phyloP scores from a whole-genome alignment of 2,329 filamentous ascomycete species.

The Zymoseptoria crescenta region DNA sequence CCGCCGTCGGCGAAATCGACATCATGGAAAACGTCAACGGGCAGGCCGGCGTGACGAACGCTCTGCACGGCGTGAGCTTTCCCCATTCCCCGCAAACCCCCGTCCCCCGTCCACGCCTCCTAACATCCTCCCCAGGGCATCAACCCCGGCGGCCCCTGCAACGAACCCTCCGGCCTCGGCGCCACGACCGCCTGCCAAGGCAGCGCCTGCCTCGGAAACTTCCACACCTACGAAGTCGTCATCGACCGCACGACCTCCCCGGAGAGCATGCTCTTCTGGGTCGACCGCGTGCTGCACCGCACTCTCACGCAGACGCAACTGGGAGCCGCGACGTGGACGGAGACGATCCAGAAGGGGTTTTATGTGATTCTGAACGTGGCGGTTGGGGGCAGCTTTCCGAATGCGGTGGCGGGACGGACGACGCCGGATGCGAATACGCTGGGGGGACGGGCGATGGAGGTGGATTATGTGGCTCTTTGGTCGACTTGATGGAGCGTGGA shows the following conservation, averaged over 20 bases:
- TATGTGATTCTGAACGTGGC: slow-evolving; percentile 26
- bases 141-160: slow-evolving; percentile 28
- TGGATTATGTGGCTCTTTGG: slow-evolving; percentile 22
- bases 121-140: slow-evolving; percentile 10
- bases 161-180: slow-evolving; percentile 22
- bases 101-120: background rate
- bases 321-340: slow-evolving; percentile 19
- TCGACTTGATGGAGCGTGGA: too few species aligned
- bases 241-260: slow-evolving; percentile 19
- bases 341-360: slow-evolving; percentile 21
- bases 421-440: slow-evolving; percentile 20
- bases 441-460: slow-evolving; percentile 12
- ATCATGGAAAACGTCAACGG: slow-evolving; percentile 29
- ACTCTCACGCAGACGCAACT: slow-evolving; percentile 18
- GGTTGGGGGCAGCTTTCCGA: slow-evolving; percentile 25
- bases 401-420: slow-evolving; percentile 19
- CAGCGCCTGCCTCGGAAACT: slow-evolving; percentile 19
- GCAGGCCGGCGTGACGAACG: slow-evolving; percentile 14
- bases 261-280: slow-evolving; percentile 22
- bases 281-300: slow-evolving; percentile 18
- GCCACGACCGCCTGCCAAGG: slow-evolving; percentile 9
- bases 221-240: slow-evolving; percentile 26
- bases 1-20: slow-evolving; percentile 25
- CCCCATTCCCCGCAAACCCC: background rate
- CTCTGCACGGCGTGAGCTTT: slow-evolving; percentile 22